These are phyloP conservation scores for Ophiostoma tasmaniense DNA, from an alignment of 2,329 filamentous ascomycete genomes.

Conservation along the genomic window DNA sequence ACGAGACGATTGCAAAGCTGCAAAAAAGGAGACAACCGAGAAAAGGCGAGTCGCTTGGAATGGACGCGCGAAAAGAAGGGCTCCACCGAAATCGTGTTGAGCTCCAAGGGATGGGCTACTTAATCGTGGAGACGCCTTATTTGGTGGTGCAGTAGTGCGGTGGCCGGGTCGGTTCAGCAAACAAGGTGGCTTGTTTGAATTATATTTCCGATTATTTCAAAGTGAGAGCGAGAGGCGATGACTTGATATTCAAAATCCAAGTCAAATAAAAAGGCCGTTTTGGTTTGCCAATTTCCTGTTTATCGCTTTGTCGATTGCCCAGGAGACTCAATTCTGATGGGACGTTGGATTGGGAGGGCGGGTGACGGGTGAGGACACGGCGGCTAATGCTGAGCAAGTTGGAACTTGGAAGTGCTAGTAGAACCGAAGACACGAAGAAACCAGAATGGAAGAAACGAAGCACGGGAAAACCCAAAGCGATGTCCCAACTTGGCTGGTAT, in stretches of 20 bases:
- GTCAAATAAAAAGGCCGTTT: neutral
- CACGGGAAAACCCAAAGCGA: neutral
- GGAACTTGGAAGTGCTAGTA: conserved; percentile 1
- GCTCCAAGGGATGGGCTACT: conserved; percentile 15
- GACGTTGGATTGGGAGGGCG: neutral
- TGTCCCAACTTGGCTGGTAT: neutral
- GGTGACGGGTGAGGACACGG: neutral
- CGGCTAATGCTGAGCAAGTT: neutral
- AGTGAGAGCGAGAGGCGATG: neutral
- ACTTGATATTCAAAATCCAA: neutral
- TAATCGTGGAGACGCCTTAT: conserved; percentile 13
- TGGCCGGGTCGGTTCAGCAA: neutral
- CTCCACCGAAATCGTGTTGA: conserved; percentile 13
- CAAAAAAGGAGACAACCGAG: conserved; percentile 5
- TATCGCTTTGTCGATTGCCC: neutral
- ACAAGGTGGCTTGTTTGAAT: neutral
- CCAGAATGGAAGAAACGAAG: neutral
- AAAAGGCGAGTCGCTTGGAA: conserved; percentile 6
- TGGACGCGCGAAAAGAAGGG: conserved; percentile 12
- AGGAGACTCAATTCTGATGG: neutral
- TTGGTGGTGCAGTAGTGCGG: conserved; percentile 13
- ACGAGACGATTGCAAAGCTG: neutral
- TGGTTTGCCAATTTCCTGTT: neutral
- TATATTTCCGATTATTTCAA: neutral
- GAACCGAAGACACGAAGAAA: neutral